phyloP scores from a whole-genome alignment of 495 filamentous ascomycete species.

The Aspergillus hancockii region DNA sequence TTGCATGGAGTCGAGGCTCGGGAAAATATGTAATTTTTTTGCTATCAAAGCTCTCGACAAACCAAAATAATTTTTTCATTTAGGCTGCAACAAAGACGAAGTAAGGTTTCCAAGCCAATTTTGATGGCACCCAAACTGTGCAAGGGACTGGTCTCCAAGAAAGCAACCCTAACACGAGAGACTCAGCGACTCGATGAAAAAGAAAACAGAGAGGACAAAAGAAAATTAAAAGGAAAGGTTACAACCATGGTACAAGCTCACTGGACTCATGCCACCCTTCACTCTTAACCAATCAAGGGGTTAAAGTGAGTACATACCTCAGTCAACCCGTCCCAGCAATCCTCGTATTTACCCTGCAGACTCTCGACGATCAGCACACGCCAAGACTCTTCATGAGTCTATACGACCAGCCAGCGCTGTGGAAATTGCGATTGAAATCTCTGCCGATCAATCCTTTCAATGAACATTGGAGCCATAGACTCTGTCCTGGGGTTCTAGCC shows the following conservation, averaged over 20 bases:
- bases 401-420: neutral
- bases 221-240: too few species aligned
- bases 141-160: too few species aligned
- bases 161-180: too few species aligned
- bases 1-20: conserved; percentile 5
- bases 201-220: too few species aligned
- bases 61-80: neutral
- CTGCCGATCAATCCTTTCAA: neutral
- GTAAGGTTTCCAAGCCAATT: neutral
- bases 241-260: too few species aligned
- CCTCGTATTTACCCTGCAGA: neutral
- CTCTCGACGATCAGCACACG: neutral
- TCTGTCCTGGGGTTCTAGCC: neutral
- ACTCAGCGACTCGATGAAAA: too few species aligned
- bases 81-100: neutral
- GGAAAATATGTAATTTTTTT: neutral
- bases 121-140: too few species aligned
- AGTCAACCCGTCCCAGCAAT: neutral
- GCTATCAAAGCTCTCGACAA: neutral
- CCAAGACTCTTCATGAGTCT: neutral
- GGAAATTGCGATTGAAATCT: neutral
- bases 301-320: neutral
- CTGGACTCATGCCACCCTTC: too few species aligned
- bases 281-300: too few species aligned
- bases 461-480: neutral